phyloP scores from a whole-genome alignment of 2,329 filamentous ascomycete genomes.

The Elsinoe australis region DNA sequence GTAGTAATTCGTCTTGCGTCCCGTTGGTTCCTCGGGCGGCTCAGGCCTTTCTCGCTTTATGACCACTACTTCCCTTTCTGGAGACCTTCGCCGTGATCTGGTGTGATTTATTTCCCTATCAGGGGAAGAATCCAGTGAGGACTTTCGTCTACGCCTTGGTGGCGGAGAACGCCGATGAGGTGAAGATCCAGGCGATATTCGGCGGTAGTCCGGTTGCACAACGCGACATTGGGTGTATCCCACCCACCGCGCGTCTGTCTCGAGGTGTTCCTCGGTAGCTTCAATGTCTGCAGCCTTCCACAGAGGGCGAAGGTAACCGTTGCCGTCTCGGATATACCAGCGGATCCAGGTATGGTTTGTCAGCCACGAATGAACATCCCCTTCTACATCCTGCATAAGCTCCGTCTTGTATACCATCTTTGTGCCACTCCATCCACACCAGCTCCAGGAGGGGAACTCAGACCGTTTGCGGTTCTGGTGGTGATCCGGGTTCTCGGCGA shows the following conservation, averaged over 20 bases:
- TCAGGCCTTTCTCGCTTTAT: neutral
- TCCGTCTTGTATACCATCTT: conserved; percentile 23
- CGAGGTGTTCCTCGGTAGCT: neutral
- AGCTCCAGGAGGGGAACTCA: conserved; percentile 34
- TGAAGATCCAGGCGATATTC: neutral
- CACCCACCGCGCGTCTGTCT: conserved; percentile 10
- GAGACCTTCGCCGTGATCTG: too few relatives aligned
- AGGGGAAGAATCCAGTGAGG: too few relatives aligned
- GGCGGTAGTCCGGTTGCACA: neutral
- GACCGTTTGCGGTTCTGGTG: conserved; percentile 1
- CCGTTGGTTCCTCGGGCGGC: neutral
- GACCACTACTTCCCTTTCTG: neutral
- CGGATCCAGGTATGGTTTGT: conserved; percentile 32
- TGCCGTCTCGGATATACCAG: conserved; percentile 31
- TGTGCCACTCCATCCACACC: conserved; percentile 30
- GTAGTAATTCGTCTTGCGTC: neutral
- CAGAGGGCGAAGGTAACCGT: conserved; percentile 28
- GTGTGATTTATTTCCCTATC: too few relatives aligned
- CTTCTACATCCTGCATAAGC: conserved; percentile 24
- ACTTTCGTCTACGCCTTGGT: too few relatives aligned
- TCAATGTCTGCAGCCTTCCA: conserved; percentile 23
- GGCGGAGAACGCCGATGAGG: too few relatives aligned
- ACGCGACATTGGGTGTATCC: neutral
- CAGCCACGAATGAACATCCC: conserved; percentile 31
- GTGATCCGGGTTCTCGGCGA: neutral